A percentile compares a stretch with the other conserved stretches of the same genome.
phyloP scores from a whole-genome alignment of 352 stramenopile species.

The Pythium periplocum region DNA sequence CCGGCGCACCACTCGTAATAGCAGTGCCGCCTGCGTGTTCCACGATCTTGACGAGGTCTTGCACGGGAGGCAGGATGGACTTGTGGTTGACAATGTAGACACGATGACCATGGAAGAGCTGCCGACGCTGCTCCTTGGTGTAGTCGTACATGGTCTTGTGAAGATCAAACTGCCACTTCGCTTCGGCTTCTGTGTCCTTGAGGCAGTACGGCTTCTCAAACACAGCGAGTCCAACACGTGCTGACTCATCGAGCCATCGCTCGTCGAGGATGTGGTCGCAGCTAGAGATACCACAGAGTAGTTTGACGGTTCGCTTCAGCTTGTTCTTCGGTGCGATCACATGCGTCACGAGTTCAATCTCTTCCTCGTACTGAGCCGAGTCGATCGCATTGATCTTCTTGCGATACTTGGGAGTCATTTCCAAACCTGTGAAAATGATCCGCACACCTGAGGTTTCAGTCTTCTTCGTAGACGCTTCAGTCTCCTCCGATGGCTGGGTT shows the following conservation, averaged over 20 bases:
- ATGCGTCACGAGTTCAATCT: constrained; percentile 38
- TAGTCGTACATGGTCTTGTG: constrained; percentile 35
- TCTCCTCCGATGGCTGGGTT: constrained; percentile 9
- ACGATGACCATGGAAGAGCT: constrained; percentile 20
- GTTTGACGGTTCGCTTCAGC: constrained; percentile 49
- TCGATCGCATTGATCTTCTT: constrained; percentile 41
- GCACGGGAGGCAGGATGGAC: constrained; percentile 25
- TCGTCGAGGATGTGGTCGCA: constrained; percentile 39
- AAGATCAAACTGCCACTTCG: constrained; percentile 38
- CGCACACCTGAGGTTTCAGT: constrained; percentile 16
- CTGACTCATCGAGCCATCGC: constrained; percentile 37
- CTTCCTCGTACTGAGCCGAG: constrained; percentile 33
- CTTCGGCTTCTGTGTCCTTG: constrained; percentile 26
- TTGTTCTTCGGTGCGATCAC: constrained; percentile 34
- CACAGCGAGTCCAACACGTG: constrained; percentile 11
- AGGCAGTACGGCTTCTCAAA: constrained; percentile 30
- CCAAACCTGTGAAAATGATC: constrained; percentile 43
- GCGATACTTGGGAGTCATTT: constrained; percentile 24
- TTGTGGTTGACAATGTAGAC: constrained; percentile 36
- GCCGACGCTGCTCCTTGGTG: constrained; percentile 12
- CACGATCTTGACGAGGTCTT: constrained; percentile 38
- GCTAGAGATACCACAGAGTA: constrained; percentile 39
- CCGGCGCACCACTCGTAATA: constrained; percentile 9
- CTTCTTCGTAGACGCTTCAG: constrained; percentile 7
- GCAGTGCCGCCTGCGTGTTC: constrained; percentile 26